Evolutionary conservation across 129 eudicot genomes (phyloP).

Genomic region (Helianthus tuberosus): DNA sequence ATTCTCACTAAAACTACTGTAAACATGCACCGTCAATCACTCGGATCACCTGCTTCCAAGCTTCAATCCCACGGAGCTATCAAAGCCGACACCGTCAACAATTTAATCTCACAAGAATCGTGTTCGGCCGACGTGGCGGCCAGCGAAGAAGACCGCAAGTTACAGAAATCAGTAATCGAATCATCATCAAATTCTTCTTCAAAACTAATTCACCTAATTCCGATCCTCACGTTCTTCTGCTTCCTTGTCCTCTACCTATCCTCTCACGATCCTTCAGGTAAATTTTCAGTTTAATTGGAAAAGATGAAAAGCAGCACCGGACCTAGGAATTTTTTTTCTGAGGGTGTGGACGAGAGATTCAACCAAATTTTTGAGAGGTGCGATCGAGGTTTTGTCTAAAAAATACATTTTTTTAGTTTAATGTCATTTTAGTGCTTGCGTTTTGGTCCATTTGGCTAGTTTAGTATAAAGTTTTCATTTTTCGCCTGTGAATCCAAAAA

Average conservation of each 20-base stretch:
- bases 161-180: background rate
- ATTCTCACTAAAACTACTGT: background rate
- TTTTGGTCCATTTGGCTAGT: too few relatives aligned
- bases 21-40: slow-evolving; percentile 25
- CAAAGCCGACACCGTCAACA: slow-evolving; percentile 7
- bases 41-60: slow-evolving; percentile 39
- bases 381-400: too few relatives aligned
- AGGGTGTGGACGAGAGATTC: too few relatives aligned
- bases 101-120: background rate
- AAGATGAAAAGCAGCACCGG: too few relatives aligned
- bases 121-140: background rate
- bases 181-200: slow-evolving; percentile 14
- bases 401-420: too few relatives aligned
- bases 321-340: too few relatives aligned
- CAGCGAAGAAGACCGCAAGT: slow-evolving; percentile 31
- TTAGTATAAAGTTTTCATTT: too few relatives aligned
- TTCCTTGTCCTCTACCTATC: slow-evolving; percentile 40
- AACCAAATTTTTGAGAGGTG: too few relatives aligned
- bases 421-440: too few relatives aligned
- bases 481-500: too few relatives aligned
- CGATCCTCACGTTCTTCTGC: slow-evolving; percentile 42
- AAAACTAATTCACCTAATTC: slow-evolving; percentile 39
- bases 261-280: slow-evolving; percentile 48
- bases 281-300: background rate
- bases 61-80: slow-evolving; percentile 28